Evolutionary conservation across 139 green algal species (phyloP).

Genomic region (Volvox reticuliferus): DNA sequence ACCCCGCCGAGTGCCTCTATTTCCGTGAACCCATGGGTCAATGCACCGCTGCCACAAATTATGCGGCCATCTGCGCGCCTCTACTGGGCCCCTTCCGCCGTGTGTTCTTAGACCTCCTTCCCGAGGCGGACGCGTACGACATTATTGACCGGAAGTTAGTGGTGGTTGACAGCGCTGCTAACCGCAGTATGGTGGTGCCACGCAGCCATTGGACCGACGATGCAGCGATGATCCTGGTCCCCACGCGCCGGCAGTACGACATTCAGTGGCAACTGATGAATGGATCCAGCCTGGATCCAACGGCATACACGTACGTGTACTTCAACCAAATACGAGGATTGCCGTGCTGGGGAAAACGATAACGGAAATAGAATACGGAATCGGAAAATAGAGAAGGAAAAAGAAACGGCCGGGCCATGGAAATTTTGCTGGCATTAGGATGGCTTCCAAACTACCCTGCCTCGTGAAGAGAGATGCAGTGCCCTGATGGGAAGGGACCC

Average conservation of each 20-base stretch:
- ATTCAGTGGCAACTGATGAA: not conserved
- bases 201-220: not conserved
- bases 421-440: too few species aligned
- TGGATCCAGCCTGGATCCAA: not conserved
- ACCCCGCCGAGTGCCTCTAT: conserved; percentile 40
- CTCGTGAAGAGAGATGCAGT: too few species aligned
- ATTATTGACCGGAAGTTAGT: not conserved
- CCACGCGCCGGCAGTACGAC: not conserved
- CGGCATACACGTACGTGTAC: not conserved
- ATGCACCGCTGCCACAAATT: not conserved
- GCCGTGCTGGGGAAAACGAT: too few species aligned
- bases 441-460: too few species aligned
- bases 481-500: too few species aligned
- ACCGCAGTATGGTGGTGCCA: not conserved
- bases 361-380: too few species aligned
- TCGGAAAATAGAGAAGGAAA: too few species aligned
- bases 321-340: too few species aligned
- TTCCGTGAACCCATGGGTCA: not conserved
- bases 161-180: not conserved
- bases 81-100: not conserved
- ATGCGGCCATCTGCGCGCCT: not conserved
- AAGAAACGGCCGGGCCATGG: too few species aligned
- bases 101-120: not conserved
- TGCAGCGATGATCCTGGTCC: not conserved
- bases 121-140: not conserved